Percentiles rank a stretch among this genome's conserved stretches.
Conservation (phyloP, 176 grass and related monocot genomes). For the Hsuehochloa calcarea region DNA sequence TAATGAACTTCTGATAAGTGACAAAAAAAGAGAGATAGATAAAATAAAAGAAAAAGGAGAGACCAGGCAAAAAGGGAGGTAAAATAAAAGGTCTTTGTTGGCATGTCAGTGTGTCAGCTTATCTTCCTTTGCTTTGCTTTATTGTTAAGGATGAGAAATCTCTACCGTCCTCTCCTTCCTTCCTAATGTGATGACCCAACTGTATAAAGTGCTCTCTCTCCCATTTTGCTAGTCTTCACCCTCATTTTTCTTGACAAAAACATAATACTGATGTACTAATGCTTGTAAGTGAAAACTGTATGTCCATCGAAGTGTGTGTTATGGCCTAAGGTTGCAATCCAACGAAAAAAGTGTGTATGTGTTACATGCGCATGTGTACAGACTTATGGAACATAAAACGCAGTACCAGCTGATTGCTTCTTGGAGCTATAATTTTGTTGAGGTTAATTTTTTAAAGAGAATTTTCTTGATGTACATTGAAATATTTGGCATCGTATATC, state of each 20-base stretch:
- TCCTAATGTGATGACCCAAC: not conserved
- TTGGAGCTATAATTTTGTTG: constrained; percentile 1
- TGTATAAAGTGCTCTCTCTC: not conserved
- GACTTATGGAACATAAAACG: not conserved
- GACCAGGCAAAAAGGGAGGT: too few relatives aligned
- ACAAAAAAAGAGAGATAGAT: not conserved
- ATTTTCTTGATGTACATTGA: not conserved
- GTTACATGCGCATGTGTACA: not conserved
- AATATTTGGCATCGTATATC: not conserved
- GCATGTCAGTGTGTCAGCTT: not conserved
- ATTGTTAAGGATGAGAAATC: not conserved
- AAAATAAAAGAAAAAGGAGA: too few relatives aligned
- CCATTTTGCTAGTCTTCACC: not conserved
- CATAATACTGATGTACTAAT: not conserved
- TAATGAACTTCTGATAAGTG: not conserved
- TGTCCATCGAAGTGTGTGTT: not conserved
- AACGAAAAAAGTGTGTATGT: not conserved
- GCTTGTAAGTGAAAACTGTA: not conserved
- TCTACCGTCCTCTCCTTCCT: not conserved
- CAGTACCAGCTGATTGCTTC: not conserved
- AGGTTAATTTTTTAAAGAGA: not conserved
- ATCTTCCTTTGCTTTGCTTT: not conserved
- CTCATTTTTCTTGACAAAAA: not conserved
- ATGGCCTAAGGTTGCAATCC: not conserved
- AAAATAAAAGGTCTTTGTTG: not conserved